Evolutionary conservation across 441 rosid species (phyloP).

Genomic region (Lepidium campestre): DNA sequence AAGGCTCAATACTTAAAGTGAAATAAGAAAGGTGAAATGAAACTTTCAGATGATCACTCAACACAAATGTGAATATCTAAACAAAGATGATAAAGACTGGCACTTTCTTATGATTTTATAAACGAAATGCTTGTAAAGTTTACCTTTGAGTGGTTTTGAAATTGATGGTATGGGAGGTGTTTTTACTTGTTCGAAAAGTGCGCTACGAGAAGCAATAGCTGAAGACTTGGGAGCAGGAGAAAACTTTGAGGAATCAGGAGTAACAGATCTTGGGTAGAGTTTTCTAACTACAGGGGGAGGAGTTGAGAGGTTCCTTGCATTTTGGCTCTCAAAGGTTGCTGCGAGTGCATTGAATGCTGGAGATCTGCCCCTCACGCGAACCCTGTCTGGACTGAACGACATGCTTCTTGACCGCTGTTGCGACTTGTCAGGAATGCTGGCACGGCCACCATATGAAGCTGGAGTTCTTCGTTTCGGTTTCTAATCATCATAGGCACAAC

Average conservation of each 20-base stretch:
- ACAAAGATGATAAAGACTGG: background rate
- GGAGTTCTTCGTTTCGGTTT: conserved; percentile 87
- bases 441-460: conserved; percentile 76
- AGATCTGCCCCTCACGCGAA: conserved; percentile 94
- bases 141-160: conserved; percentile 77
- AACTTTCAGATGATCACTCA: background rate
- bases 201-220: conserved; percentile 67
- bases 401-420: conserved; percentile 87
- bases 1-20: background rate
- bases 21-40: background rate
- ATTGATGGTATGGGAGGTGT: conserved; percentile 52
- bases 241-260: conserved; percentile 53
- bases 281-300: conserved; percentile 87
- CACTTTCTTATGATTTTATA: background rate
- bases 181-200: conserved; percentile 54
- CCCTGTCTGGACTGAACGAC: conserved; percentile 96
- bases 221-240: conserved; percentile 74
- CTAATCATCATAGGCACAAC: conserved; percentile 36
- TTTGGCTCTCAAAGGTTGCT: conserved; percentile 86
- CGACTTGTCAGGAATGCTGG: conserved; percentile 74
- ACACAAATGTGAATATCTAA: background rate
- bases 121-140: background rate
- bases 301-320: conserved; percentile 85
- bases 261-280: conserved; percentile 75
- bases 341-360: conserved; percentile 98